phyloP scores from a whole-genome alignment of 345 rosid species.

The Xanthoceras sorbifolium region DNA sequence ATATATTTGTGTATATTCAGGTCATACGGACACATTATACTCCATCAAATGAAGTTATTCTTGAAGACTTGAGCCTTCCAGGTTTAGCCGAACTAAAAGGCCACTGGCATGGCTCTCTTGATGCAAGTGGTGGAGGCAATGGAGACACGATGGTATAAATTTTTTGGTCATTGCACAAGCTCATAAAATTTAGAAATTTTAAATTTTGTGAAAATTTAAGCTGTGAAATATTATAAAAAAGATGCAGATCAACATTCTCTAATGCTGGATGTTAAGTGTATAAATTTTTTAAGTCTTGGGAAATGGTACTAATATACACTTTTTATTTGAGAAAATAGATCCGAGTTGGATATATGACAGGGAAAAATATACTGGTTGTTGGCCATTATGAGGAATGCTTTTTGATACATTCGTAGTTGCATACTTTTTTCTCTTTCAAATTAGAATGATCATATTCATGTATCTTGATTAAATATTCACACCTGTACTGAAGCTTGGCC shows the following conservation, averaged over 20 bases:
- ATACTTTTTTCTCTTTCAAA: neutral
- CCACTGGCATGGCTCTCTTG: slow-evolving; percentile 92
- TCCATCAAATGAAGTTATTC: slow-evolving; percentile 66
- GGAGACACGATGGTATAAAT: slow-evolving; percentile 87
- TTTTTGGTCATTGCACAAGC: slow-evolving; percentile 13
- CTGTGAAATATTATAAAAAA: slow-evolving; percentile 3
- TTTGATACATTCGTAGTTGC: neutral
- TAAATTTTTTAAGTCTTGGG: neutral
- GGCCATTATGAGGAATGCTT: neutral
- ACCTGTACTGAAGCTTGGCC: neutral
- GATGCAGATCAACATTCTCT: neutral
- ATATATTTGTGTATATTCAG: slow-evolving; percentile 41
- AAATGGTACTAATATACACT: neutral
- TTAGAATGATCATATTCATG: neutral
- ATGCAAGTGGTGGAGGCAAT: slow-evolving; percentile 99
- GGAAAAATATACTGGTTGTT: neutral
- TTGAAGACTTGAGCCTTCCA: slow-evolving; percentile 80
- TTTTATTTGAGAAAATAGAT: no score
- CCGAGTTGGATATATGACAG: neutral
- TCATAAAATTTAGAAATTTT: slow-evolving; percentile 7
- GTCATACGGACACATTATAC: slow-evolving; percentile 65
- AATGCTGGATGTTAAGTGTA: neutral
- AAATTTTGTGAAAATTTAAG: neutral
- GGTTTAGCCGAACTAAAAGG: slow-evolving; percentile 96
- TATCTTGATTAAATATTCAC: neutral